Conservation (phyloP, 2,329 filamentous ascomycete genomes). For the Botrytis sinoallii region DNA sequence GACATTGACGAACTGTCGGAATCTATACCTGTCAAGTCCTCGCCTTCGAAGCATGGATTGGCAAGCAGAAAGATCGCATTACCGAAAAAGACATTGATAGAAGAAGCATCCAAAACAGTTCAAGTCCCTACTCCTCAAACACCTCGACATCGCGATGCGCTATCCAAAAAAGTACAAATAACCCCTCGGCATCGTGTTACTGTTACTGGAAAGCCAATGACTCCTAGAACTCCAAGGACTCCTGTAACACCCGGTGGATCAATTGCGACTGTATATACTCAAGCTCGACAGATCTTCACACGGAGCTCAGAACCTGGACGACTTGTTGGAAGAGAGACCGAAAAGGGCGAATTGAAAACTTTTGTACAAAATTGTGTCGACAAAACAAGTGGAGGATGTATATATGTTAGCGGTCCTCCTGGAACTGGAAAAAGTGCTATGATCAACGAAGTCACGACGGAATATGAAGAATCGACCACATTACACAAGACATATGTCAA, state of each 20-base stretch:
- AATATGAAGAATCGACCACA: constrained; percentile 48
- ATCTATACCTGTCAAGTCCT: constrained; percentile 33
- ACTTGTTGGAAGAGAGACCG: constrained; percentile 41
- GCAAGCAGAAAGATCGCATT: constrained; percentile 42
- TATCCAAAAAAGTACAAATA: constrained; percentile 63
- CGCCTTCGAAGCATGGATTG: constrained; percentile 48
- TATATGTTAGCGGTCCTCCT: constrained; percentile 93
- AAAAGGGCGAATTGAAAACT: constrained; percentile 59
- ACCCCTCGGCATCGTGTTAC: constrained; percentile 85
- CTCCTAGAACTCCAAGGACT: constrained; percentile 75
- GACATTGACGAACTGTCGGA: constrained; percentile 42
- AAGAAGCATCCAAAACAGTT: constrained; percentile 43
- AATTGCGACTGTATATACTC: constrained; percentile 76
- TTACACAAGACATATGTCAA: constrained; percentile 81
- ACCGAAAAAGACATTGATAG: constrained; percentile 41
- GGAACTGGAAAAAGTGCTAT: constrained; percentile 97
- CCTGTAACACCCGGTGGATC: constrained; percentile 64
- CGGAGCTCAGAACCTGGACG: constrained; percentile 46
- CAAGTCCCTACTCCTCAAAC: constrained; percentile 67
- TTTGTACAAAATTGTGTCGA: constrained; percentile 68
- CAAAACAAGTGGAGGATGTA: constrained; percentile 67
- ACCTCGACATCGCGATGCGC: constrained; percentile 74
- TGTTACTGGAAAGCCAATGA: constrained; percentile 70
- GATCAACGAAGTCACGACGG: constrained; percentile 72
- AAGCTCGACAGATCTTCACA: constrained; percentile 82